Conservation (phyloP, 352 stramenopile genomes). For the Phytopythium chamaehyphon region DNA sequence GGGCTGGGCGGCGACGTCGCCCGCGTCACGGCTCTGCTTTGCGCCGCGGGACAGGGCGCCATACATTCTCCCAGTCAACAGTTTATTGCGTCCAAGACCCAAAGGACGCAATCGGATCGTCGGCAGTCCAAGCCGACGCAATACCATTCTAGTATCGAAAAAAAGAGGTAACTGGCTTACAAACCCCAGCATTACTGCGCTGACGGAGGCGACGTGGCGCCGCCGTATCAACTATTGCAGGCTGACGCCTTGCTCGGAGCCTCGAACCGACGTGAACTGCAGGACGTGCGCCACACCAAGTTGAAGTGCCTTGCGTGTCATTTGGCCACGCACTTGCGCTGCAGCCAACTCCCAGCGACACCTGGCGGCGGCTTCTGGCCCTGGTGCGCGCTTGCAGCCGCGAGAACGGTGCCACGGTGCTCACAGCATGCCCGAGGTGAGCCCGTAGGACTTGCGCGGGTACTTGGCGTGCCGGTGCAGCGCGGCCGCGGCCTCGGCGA, state of each 20-base stretch:
- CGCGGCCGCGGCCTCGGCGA: slow-evolving; percentile 29
- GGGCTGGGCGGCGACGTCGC: slow-evolving; percentile 1
- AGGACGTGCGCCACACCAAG: background rate
- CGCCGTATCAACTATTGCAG: too few relatives aligned
- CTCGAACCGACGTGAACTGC: too few relatives aligned
- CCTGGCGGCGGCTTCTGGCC: too few relatives aligned
- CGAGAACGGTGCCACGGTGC: too few relatives aligned
- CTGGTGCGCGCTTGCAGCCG: too few relatives aligned
- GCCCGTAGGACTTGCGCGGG: slow-evolving; percentile 42
- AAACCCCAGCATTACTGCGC: too few relatives aligned
- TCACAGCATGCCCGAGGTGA: slow-evolving; percentile 54
- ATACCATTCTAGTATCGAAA: slow-evolving; percentile 1
- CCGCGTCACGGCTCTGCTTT: slow-evolving; percentile 2
- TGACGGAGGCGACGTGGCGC: too few relatives aligned
- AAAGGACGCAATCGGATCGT: slow-evolving; percentile 1
- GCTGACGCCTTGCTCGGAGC: background rate
- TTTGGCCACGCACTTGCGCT: background rate
- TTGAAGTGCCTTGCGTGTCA: slow-evolving; percentile 3
- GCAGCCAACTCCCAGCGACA: too few relatives aligned
- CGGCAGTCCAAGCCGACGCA: background rate
- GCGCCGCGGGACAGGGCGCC: background rate
- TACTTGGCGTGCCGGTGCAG: slow-evolving; percentile 24
- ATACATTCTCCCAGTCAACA: slow-evolving; percentile 3
- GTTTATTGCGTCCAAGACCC: slow-evolving; percentile 2
- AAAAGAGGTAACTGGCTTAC: background rate